Percentiles rank a stretch among this genome's conserved stretches.
These are phyloP conservation scores for Nectriaceae sp. DNA, from an alignment of 2,329 filamentous ascomycete genomes.

Conservation along the genomic window DNA sequence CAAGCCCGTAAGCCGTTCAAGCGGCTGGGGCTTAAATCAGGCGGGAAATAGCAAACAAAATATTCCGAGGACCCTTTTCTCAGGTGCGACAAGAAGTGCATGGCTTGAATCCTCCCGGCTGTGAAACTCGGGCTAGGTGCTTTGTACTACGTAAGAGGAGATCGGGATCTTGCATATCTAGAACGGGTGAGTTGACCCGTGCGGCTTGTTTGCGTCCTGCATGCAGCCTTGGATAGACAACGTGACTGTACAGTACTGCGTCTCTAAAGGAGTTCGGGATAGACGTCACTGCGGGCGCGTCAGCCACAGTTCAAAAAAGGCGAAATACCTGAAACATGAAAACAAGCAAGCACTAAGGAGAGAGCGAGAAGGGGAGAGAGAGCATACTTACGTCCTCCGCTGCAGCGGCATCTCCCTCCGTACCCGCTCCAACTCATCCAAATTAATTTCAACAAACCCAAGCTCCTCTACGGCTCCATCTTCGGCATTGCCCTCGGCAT, in stretches of 20 bases:
- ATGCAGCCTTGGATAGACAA: neutral
- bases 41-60: too few relatives aligned
- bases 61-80: too few relatives aligned
- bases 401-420: slow-evolving; percentile 54
- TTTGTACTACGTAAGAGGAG: too few relatives aligned
- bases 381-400: slow-evolving; percentile 50
- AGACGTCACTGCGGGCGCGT: slow-evolving; percentile 21
- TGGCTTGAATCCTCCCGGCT: too few relatives aligned
- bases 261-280: slow-evolving; percentile 19
- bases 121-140: too few relatives aligned
- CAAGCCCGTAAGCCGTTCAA: neutral
- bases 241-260: neutral
- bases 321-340: neutral
- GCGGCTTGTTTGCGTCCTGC: neutral
- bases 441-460: slow-evolving; percentile 57
- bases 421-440: slow-evolving; percentile 48
- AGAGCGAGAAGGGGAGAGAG: neutral
- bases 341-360: neutral
- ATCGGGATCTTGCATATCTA: too few relatives aligned
- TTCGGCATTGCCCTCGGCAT: slow-evolving; percentile 39
- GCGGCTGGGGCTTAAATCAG: too few relatives aligned
- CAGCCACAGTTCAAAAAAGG: slow-evolving; percentile 5
- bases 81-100: too few relatives aligned
- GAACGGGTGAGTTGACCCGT: neutral
- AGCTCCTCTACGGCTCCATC: slow-evolving; percentile 48